A percentile compares a stretch with the other conserved stretches of the same genome.
Evolutionary conservation across 2,329 filamentous ascomycete genomes (phyloP).

Genomic region (Colletotrichum sansevieriae): DNA sequence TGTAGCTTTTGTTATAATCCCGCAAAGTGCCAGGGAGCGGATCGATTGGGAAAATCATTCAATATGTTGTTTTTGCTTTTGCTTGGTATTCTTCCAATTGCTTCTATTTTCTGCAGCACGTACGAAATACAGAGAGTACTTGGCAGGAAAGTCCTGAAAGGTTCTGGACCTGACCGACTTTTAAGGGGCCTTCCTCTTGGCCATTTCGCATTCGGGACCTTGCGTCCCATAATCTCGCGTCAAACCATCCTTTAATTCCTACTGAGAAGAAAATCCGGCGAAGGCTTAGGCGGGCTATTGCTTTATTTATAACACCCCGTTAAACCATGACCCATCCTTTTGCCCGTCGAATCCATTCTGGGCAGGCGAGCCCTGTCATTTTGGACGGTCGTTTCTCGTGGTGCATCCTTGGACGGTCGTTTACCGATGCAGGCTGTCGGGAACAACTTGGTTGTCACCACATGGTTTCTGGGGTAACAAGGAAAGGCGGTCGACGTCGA

Average conservation of each 20-base stretch:
- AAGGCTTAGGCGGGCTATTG: not conserved
- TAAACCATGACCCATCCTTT: conserved; percentile 13
- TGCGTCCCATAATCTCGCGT: conserved; percentile 17
- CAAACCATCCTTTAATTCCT: conserved; percentile 20
- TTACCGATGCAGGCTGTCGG: not conserved
- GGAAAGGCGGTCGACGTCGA: conserved; percentile 24
- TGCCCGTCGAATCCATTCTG: conserved; percentile 26
- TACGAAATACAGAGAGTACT: not conserved
- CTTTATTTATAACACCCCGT: conserved; percentile 9
- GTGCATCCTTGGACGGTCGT: not conserved
- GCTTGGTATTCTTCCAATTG: not conserved
- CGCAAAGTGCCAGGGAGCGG: conserved; percentile 1
- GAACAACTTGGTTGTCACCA: not conserved
- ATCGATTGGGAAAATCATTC: not conserved
- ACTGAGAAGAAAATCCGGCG: not conserved
- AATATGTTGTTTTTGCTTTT: not conserved
- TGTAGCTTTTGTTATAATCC: not conserved
- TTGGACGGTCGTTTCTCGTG: not conserved
- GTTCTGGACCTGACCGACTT: conserved; percentile 16
- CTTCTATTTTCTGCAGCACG: conserved; percentile 11
- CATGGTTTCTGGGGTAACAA: conserved; percentile 31
- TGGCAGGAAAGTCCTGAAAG: not conserved
- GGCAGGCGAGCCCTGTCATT: conserved; percentile 17
- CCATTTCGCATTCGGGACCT: not conserved
- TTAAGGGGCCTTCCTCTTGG: not conserved